A percentile compares a stretch with the other conserved stretches of the same genome.
phyloP scores from a whole-genome alignment of 164 flowering plant species.

The Annona squamosa region DNA sequence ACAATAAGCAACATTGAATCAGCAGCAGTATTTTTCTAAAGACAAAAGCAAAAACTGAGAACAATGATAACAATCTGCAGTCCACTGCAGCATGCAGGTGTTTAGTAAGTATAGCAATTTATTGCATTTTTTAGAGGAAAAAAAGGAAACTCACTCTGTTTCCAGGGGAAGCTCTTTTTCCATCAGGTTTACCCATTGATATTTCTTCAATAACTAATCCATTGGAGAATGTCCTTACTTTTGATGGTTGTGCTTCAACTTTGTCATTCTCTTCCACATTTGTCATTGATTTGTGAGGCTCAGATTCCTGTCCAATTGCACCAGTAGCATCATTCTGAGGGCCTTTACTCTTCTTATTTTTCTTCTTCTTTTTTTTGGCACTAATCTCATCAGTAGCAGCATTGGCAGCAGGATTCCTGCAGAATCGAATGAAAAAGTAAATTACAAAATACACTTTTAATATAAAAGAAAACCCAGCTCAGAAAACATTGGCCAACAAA shows the following conservation, averaged over 20 bases:
- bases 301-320: background rate
- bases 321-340: constrained; percentile 26
- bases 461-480: too few relatives aligned
- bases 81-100: background rate
- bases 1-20: too few relatives aligned
- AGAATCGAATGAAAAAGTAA: background rate
- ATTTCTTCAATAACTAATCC: constrained; percentile 82
- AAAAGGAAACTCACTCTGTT: constrained; percentile 34
- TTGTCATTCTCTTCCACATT: constrained; percentile 22
- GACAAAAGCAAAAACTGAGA: too few relatives aligned
- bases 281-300: background rate
- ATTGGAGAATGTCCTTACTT: constrained; percentile 63
- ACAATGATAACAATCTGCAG: too few relatives aligned
- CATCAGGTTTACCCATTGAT: constrained; percentile 87
- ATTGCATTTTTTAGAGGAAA: background rate
- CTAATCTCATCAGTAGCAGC: constrained; percentile 15
- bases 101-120: too few relatives aligned
- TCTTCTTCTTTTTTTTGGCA: constrained; percentile 51
- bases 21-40: too few relatives aligned
- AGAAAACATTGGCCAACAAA: background rate
- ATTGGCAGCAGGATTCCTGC: constrained; percentile 4
- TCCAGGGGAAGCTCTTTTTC: constrained; percentile 76
- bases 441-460: too few relatives aligned
- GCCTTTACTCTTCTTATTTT: constrained; percentile 55
- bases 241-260: constrained; percentile 30